Conservation (phyloP, 495 filamentous ascomycete genomes). For the Xylaria castorea region DNA sequence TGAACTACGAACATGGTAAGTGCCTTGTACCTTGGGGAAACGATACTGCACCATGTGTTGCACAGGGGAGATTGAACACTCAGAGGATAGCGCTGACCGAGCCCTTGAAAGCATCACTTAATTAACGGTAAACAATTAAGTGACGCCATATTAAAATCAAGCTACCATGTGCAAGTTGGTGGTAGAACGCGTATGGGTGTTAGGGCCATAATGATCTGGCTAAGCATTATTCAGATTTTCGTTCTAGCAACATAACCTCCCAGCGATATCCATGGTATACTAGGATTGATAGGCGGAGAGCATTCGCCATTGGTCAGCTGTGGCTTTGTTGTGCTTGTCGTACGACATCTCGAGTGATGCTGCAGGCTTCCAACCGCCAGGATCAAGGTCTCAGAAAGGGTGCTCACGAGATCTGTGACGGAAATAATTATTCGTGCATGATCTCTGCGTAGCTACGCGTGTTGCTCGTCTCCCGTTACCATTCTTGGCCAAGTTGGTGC, state of each 20-base stretch:
- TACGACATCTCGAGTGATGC: constrained; percentile 41
- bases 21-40: constrained; percentile 6
- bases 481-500: constrained; percentile 34
- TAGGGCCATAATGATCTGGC: background rate
- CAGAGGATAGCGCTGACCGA: background rate
- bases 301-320: constrained; percentile 10
- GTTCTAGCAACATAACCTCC: background rate
- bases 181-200: background rate
- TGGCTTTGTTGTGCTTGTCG: constrained; percentile 33
- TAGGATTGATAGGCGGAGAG: background rate
- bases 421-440: constrained; percentile 42
- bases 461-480: constrained; percentile 45
- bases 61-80: constrained; percentile 14
- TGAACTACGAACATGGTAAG: background rate
- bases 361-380: constrained; percentile 41
- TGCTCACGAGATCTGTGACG: constrained; percentile 43
- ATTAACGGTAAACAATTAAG: background rate
- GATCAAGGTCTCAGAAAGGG: constrained; percentile 38
- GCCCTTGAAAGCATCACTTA: background rate
- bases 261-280: background rate
- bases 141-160: background rate
- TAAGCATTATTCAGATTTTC: background rate
- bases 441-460: constrained; percentile 44
- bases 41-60: background rate
- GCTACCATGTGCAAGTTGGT: background rate